Evolutionary conservation across 2,329 filamentous ascomycete species (phyloP).

Genomic region (Penicillium sp.): DNA sequence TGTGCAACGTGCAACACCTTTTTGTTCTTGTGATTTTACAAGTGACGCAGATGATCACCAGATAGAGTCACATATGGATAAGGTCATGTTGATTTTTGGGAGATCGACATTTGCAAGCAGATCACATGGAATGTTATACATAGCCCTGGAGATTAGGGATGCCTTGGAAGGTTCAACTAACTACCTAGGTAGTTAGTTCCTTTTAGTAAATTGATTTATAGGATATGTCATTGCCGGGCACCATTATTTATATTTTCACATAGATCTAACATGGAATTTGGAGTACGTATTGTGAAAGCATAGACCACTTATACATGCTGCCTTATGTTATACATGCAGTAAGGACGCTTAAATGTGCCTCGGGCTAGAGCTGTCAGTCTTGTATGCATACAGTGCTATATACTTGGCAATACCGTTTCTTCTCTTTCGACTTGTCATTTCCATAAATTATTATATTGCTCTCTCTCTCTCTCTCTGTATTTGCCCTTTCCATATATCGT

Average conservation of each 20-base stretch:
- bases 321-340: not conserved
- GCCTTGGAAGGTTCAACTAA: no score
- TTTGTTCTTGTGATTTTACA: conserved; percentile 13
- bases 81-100: not conserved
- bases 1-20: conserved; percentile 10
- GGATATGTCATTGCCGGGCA: not conserved
- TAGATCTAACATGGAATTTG: not conserved
- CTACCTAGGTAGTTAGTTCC: no score
- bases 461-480: no score
- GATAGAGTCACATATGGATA: conserved; percentile 2
- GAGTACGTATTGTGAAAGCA: not conserved
- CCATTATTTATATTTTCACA: not conserved
- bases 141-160: no score
- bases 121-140: not conserved
- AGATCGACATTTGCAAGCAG: not conserved
- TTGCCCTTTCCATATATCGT: no score
- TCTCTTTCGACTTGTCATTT: no score
- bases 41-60: conserved; percentile 24
- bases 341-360: not conserved
- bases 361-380: not conserved
- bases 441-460: no score
- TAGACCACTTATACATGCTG: not conserved
- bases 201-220: not conserved
- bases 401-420: not conserved
- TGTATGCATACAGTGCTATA: not conserved